Percentiles rank a stretch among this genome's conserved stretches.
Conservation (phyloP, 2,329 filamentous ascomycete genomes). For the Colletotrichum endophyticum region DNA sequence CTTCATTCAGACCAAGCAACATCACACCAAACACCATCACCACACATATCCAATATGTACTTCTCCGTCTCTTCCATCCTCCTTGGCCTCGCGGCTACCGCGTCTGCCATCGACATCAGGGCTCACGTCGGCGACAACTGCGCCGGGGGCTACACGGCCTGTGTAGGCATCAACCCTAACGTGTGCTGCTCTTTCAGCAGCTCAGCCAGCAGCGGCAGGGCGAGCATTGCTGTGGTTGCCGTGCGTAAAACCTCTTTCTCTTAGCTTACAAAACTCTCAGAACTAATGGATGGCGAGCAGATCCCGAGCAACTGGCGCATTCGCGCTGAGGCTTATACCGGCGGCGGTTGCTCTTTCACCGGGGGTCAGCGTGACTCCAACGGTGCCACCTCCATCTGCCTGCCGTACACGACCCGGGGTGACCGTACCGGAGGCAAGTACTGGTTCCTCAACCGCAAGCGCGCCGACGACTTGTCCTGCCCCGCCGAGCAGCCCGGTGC, state of each 20-base stretch:
- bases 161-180: slow-evolving; percentile 4
- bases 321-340: not conserved
- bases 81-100: not conserved
- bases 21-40: not conserved
- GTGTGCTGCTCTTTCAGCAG: slow-evolving; percentile 6
- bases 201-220: not conserved
- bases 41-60: not conserved
- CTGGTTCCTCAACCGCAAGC: slow-evolving; percentile 7
- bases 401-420: not conserved
- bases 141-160: not conserved
- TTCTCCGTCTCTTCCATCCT: not conserved
- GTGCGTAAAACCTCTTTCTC: not conserved
- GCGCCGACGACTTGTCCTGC: not conserved
- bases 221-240: not conserved
- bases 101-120: slow-evolving; percentile 3
- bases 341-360: not conserved
- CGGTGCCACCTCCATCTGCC: not conserved
- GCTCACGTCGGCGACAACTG: not conserved
- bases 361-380: not conserved
- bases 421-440: slow-evolving; percentile 5
- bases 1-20: not conserved
- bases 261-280: not conserved
- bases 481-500: not conserved
- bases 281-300: not conserved
- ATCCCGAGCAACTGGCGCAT: slow-evolving; percentile 14